These are phyloP conservation scores for Phytophthora palmivora DNA, from an alignment of 352 stramenopile genomes.

Conservation along the genomic window DNA sequence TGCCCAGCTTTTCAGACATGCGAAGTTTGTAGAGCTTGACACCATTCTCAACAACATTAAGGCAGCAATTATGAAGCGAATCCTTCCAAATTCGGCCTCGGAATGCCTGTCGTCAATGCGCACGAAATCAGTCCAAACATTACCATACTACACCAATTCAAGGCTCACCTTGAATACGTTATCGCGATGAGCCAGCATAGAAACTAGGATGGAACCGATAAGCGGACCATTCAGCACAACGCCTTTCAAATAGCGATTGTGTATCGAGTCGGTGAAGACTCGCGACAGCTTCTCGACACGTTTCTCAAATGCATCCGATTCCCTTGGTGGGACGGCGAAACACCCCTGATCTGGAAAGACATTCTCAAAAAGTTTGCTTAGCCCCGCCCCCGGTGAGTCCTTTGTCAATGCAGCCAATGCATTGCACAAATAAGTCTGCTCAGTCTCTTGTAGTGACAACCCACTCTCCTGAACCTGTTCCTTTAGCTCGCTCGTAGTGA, in stretches of 20 bases:
- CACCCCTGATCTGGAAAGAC: slow-evolving; percentile 68
- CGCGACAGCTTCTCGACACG: slow-evolving; percentile 70
- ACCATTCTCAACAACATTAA: slow-evolving; percentile 80
- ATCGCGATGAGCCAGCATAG: slow-evolving; percentile 72
- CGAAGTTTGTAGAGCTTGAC: slow-evolving; percentile 84
- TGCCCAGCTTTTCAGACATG: slow-evolving; percentile 70
- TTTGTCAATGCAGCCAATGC: slow-evolving; percentile 45
- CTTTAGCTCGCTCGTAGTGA: slow-evolving; percentile 68
- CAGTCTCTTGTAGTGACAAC: slow-evolving; percentile 58
- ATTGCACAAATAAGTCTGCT: slow-evolving; percentile 69
- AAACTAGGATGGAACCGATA: slow-evolving; percentile 73
- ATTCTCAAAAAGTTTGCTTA: slow-evolving; percentile 55
- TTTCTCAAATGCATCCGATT: slow-evolving; percentile 58
- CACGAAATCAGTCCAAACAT: neutral
- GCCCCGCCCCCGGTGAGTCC: slow-evolving; percentile 16
- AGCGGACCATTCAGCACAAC: slow-evolving; percentile 79
- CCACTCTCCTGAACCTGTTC: slow-evolving; percentile 61
- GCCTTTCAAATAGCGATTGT: slow-evolving; percentile 73
- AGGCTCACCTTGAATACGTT: slow-evolving; percentile 68
- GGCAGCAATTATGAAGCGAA: slow-evolving; percentile 81
- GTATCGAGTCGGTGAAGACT: slow-evolving; percentile 61
- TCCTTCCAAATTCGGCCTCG: slow-evolving; percentile 75
- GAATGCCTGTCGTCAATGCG: slow-evolving; percentile 52
- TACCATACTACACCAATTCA: neutral
- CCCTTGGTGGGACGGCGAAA: slow-evolving; percentile 52